A percentile compares a stretch with the other conserved stretches of the same genome.
phyloP scores from a whole-genome alignment of 2,329 filamentous ascomycete species.

The Cryphonectria naterciae region DNA sequence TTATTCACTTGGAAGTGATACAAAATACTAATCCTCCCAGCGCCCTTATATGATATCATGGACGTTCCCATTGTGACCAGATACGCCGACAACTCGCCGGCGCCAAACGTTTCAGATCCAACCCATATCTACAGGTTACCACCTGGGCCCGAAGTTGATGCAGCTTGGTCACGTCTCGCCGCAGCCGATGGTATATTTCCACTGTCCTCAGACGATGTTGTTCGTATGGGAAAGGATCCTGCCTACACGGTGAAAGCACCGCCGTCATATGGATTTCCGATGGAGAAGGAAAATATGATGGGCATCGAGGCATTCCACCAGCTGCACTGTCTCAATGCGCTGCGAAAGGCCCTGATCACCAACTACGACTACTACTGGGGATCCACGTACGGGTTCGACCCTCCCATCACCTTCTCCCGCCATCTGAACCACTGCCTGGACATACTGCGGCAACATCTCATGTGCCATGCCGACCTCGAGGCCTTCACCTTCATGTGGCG shows the following conservation, averaged over 20 bases:
- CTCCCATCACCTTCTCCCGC: constrained; percentile 14
- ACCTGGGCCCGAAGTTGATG: constrained; percentile 9
- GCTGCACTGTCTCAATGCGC: constrained; percentile 21
- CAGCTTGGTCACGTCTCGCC: constrained; percentile 6
- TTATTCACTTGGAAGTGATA: neutral
- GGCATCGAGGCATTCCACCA: constrained; percentile 25
- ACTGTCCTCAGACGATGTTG: neutral
- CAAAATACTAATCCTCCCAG: neutral
- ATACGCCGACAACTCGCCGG: constrained; percentile 2
- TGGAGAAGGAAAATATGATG: constrained; percentile 8
- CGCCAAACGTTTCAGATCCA: constrained; percentile 4
- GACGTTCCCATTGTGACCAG: constrained; percentile 1
- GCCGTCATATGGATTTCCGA: neutral
- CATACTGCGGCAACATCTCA: constrained; percentile 21
- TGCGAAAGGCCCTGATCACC: constrained; percentile 18
- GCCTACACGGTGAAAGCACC: constrained; percentile 6
- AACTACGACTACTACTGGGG: constrained; percentile 16
- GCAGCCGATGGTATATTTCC: constrained; percentile 7
- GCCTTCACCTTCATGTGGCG: constrained; percentile 17
- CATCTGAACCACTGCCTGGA: constrained; percentile 20
- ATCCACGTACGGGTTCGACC: constrained; percentile 14
- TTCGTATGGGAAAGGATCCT: constrained; percentile 8
- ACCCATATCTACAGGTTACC: constrained; percentile 9
- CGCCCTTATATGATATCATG: constrained; percentile 6
- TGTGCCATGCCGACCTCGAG: constrained; percentile 17